A percentile compares a stretch with the other conserved stretches of the same genome.
Evolutionary conservation across 306 rosid genomes (phyloP).

Genomic region (Trifolium subterraneum): DNA sequence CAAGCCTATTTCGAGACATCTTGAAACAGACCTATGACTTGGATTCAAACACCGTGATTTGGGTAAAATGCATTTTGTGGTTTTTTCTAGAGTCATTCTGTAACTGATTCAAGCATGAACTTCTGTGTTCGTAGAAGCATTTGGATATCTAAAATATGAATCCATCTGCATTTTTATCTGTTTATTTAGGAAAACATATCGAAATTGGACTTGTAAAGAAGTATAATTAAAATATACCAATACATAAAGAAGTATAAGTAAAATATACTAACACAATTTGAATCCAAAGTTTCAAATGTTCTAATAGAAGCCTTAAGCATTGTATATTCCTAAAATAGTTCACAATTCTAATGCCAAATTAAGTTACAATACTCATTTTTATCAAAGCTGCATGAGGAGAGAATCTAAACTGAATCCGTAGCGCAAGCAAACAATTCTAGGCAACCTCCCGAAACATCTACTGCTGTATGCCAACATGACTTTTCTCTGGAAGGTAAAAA

Average conservation of each 20-base stretch:
- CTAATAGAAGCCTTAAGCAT: slow-evolving; percentile 16
- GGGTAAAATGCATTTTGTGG: not conserved
- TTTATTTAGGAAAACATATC: not conserved
- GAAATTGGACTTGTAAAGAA: not conserved
- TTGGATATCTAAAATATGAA: not conserved
- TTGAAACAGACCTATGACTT: not conserved
- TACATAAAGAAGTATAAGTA: too few species aligned
- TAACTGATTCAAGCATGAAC: not conserved
- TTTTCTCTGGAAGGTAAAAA: too few species aligned
- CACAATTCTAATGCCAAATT: slow-evolving; percentile 25
- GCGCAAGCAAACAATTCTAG: not conserved
- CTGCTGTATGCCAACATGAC: slow-evolving; percentile 33
- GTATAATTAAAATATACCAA: slow-evolving; percentile 13
- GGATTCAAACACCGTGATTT: not conserved
- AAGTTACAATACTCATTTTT: slow-evolving; percentile 29
- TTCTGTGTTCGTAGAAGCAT: not conserved
- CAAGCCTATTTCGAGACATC: not conserved
- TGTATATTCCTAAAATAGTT: slow-evolving; percentile 17
- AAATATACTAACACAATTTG: slow-evolving; percentile 18
- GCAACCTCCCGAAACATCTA: slow-evolving; percentile 35
- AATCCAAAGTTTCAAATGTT: slow-evolving; percentile 16
- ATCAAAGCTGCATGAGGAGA: slow-evolving; percentile 29
- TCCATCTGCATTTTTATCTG: not conserved
- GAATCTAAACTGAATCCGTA: slow-evolving; percentile 24
- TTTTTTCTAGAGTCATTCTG: not conserved